Evolutionary conservation across 805 yeast genomes (phyloP).

Genomic region (Spathaspora boniae): DNA sequence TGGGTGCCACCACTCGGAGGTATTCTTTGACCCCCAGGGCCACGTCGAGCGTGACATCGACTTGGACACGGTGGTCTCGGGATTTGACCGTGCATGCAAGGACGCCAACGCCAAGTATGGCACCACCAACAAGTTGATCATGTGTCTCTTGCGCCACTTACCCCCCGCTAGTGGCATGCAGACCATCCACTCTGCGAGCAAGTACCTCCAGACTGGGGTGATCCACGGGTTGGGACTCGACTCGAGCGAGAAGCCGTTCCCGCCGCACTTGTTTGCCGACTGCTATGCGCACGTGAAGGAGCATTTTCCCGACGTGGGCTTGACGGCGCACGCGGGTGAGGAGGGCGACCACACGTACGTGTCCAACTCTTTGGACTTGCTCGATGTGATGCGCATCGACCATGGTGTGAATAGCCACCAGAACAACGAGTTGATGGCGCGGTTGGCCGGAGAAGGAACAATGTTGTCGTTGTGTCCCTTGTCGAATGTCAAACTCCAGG

Average conservation of each 20-base stretch:
- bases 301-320: conserved; percentile 49
- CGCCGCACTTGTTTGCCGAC: conserved; percentile 65
- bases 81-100: conserved; percentile 65
- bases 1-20: conserved; percentile 68
- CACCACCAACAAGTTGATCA: conserved; percentile 66
- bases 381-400: conserved; percentile 69
- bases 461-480: conserved; percentile 74
- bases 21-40: conserved; percentile 83
- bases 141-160: conserved; percentile 79
- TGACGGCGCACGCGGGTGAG: conserved; percentile 89
- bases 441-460: conserved; percentile 53
- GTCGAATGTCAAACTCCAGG: conserved; percentile 73
- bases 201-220: conserved; percentile 51
- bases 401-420: conserved; percentile 72
- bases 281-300: conserved; percentile 52
- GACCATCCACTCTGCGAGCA: conserved; percentile 51
- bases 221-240: conserved; percentile 81
- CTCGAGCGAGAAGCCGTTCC: conserved; percentile 75
- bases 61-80: conserved; percentile 58
- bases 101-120: conserved; percentile 58
- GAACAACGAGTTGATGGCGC: conserved; percentile 49
- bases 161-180: conserved; percentile 57
- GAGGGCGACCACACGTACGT: conserved; percentile 80
- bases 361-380: conserved; percentile 50
- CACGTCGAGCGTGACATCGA: conserved; percentile 66